Base-by-base conservation (phyloP, 1,139 yeast species). In the Hanseniaspora sp. region DNA sequence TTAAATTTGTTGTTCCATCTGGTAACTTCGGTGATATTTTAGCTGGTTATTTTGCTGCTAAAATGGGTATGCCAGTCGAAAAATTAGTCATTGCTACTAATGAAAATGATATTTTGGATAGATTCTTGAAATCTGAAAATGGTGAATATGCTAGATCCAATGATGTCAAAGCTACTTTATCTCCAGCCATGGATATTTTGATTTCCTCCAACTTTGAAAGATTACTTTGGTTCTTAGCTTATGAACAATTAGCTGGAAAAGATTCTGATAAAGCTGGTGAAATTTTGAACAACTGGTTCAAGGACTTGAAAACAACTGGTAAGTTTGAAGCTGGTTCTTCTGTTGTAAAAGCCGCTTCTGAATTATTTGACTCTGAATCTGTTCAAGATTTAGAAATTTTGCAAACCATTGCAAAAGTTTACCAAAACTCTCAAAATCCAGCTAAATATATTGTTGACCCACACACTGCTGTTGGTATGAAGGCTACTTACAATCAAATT, bases 171-270 rank as follows among this genome's bases (percentile, higher is more conserved):
- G 87, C 94, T 29, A 90, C 98, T 17, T 74, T 82, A 62, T 86
- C 96, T 1, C 99, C 99, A 59, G 99, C 99, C 38, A 92, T 92
- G 99, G 99, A 92, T 68, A 92, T 92, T 63, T 78, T 87, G 62
- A 87, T 92, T 57, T 88, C 96, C 12, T 86, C 95, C 35, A 92
- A 92, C 70, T 92, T 92, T 66, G 99, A 92, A 74, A 83, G 99
- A 69, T 80, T 90, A 66, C 75, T 92, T 61, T 92, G 98, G 98
- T 88, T 86, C 66, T 78, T 88, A 65, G 86, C 90, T 30, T 81
- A 92, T 67, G 84, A 83, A 62, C 76, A 77, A 58, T 61, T 78
- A 40, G 75, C 81, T 42, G 74, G 78, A 31, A 71, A 73, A 55
- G 74, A 77, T 58, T 85, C 83, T 62, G 70, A 71, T 46, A 79